These are phyloP conservation scores for Penicillium sp. DNA, from an alignment of 2,329 filamentous ascomycete genomes.

Conservation along the genomic window DNA sequence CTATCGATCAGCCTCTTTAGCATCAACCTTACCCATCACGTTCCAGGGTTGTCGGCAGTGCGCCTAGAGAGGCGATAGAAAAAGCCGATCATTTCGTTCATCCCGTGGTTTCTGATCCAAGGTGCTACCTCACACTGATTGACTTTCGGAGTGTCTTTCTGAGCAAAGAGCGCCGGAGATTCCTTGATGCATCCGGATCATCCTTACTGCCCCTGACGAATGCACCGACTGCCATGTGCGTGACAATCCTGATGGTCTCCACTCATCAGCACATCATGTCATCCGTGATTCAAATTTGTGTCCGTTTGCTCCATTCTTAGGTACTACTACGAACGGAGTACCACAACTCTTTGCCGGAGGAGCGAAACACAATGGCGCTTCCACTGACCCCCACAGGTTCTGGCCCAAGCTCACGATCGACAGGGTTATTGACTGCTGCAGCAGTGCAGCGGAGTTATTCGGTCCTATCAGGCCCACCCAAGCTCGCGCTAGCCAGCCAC, in stretches of 20 bases:
- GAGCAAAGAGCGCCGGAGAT: not conserved
- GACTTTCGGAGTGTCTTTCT: not conserved
- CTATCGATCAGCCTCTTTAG: not conserved
- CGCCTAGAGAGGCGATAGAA: not conserved
- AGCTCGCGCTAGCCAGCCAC: conserved; percentile 20
- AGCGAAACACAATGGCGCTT: conserved; percentile 5
- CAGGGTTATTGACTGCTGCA: conserved; percentile 15
- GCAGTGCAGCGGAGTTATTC: conserved; percentile 12
- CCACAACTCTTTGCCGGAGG: conserved; percentile 1
- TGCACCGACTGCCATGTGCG: not conserved
- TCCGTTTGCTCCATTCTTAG: not conserved
- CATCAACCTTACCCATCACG: conserved; percentile 1
- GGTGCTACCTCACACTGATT: not conserved
- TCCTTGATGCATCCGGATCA: too few relatives aligned
- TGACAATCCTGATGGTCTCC: not conserved
- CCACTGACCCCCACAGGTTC: not conserved
- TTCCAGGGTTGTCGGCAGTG: not conserved
- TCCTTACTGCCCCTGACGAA: too few relatives aligned
- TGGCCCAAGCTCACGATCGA: conserved; percentile 14
- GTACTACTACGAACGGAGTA: not conserved
- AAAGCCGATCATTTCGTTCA: not conserved
- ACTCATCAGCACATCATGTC: not conserved
- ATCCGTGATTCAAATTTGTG: conserved; percentile 3
- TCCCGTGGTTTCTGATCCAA: not conserved
- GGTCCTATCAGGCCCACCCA: conserved; percentile 13